These are phyloP conservation scores for Stereum hirsutum DNA, from an alignment of 1,284 basidiomycete genomes.

Conservation along the genomic window DNA sequence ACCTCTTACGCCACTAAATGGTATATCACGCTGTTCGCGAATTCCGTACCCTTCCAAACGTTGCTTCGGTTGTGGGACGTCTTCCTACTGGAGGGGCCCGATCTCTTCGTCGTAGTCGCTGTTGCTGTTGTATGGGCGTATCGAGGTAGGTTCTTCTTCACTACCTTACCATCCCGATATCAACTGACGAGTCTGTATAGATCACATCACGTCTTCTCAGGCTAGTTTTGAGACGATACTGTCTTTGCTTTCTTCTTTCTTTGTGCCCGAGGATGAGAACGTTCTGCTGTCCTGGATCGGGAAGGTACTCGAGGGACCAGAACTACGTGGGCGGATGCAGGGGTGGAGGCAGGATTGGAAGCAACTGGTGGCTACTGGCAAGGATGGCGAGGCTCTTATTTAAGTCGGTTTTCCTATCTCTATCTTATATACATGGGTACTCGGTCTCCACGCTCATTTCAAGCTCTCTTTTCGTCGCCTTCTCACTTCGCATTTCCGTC, in stretches of 20 bases:
- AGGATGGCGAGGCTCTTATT: slow-evolving; percentile 55
- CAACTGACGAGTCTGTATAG: slow-evolving; percentile 25
- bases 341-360: slow-evolving; percentile 71
- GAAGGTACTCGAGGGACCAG: slow-evolving; percentile 61
- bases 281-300: slow-evolving; percentile 74
- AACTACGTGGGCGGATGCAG: slow-evolving; percentile 59
- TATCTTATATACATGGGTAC: background rate
- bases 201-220: slow-evolving; percentile 62
- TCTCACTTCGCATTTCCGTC: background rate
- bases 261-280: slow-evolving; percentile 85
- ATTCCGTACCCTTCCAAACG: slow-evolving; percentile 93
- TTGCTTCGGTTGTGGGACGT: slow-evolving; percentile 95
- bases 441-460: background rate
- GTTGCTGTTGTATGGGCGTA: slow-evolving; percentile 88
- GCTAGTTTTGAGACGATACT: slow-evolving; percentile 92
- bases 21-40: slow-evolving; percentile 97
- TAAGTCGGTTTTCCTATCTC: slow-evolving; percentile 23
- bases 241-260: slow-evolving; percentile 84
- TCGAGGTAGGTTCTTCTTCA: slow-evolving; percentile 39
- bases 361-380: slow-evolving; percentile 54
- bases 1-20: slow-evolving; percentile 97
- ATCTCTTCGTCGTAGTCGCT: slow-evolving; percentile 80
- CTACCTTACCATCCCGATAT: slow-evolving; percentile 1
- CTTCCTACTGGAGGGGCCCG: slow-evolving; percentile 84
- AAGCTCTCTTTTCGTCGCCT: background rate